phyloP scores from a whole-genome alignment of 2,329 filamentous ascomycete species.

The Xylaria digitata region DNA sequence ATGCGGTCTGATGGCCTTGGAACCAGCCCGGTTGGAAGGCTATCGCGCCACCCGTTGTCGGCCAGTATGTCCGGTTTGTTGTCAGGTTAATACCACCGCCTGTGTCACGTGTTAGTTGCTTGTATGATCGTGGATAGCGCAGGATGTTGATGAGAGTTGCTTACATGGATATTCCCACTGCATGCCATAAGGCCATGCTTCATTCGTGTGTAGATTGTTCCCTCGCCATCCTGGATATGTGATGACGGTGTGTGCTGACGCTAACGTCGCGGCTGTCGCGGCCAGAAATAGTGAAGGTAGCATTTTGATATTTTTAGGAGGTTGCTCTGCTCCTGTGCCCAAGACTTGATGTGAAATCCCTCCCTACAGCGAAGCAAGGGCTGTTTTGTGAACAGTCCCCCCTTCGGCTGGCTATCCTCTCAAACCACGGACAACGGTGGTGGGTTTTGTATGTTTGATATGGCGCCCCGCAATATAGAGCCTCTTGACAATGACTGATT shows the following conservation, averaged over 20 bases:
- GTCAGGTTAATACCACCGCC: slow-evolving; percentile 85
- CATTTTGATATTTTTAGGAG: slow-evolving; percentile 53
- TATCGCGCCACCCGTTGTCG: slow-evolving; percentile 85
- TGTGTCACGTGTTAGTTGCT: slow-evolving; percentile 52
- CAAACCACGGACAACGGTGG: slow-evolving; percentile 7
- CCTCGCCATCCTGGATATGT: slow-evolving; percentile 89
- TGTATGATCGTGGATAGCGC: not conserved
- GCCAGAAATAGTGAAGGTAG: slow-evolving; percentile 58
- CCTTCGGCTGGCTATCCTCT: slow-evolving; percentile 6
- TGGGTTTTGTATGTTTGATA: not conserved
- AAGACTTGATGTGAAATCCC: slow-evolving; percentile 7
- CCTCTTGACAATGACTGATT: not conserved
- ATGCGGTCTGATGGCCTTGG: slow-evolving; percentile 82
- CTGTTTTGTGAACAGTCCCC: slow-evolving; percentile 4
- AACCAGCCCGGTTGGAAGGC: slow-evolving; percentile 97
- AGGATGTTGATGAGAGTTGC: slow-evolving; percentile 48
- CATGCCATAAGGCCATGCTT: slow-evolving; percentile 86
- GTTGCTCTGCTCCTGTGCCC: not conserved
- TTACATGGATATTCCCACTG: slow-evolving; percentile 96
- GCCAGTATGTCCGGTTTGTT: slow-evolving; percentile 91
- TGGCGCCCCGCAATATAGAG: not conserved
- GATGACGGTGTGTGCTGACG: slow-evolving; percentile 81
- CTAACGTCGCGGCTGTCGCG: slow-evolving; percentile 60
- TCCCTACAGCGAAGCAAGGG: slow-evolving; percentile 10
- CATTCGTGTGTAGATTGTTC: slow-evolving; percentile 84